Base-by-base conservation (phyloP, 2,329 filamentous ascomycete genomes). In the Pleoardoris graminearum region DNA sequence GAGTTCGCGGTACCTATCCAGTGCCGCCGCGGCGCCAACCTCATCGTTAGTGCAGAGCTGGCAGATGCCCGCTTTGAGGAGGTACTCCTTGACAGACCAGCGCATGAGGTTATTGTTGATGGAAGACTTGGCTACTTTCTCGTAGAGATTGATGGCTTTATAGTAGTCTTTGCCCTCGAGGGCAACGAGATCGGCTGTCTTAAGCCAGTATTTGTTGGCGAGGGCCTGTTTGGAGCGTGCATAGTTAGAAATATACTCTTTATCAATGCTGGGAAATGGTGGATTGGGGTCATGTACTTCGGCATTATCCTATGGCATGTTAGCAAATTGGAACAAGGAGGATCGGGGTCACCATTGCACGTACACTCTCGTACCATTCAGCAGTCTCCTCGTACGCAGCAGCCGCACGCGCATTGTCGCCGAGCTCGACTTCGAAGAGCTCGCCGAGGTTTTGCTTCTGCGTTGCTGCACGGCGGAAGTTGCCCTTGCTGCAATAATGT, bases 1-100 rank as follows among this genome's bases (percentile, higher is more conserved):
- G 89, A 73, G 80, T 50, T 95, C 90, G 57, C 83, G 79, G 77
- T 96, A 97, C 62, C 84, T 85, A 66, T 95, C 88, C 19, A 97
- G 78, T 25, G 91, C 92, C 44, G 90, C 84, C 68, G 87, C 87
- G 16, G 87, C 83, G 42, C 87, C 89, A 48, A 97, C 89, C 65
- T 88, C 78, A 72, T 97, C 93, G 51, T 77, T 80, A n/a, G 82
- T 81, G 49, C 84, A 85, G 32, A 97, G 81, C 72, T 96, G 88
- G 78, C 92, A 97, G 70, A 97, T 89, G 27, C 91, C 92, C 0
- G 91, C 90, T 78, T 97, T 96, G 68, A 97, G 82, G 68, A 97
- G 87, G 77, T 97, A 97, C 61, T 97, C 91, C 76, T 97, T 97
- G 59, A 97, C 91, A 7, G 70, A 73, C 68, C 68, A 72, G 51